These are phyloP conservation scores for Draba incana DNA, from an alignment of 345 rosid genomes.

Conservation along the genomic window DNA sequence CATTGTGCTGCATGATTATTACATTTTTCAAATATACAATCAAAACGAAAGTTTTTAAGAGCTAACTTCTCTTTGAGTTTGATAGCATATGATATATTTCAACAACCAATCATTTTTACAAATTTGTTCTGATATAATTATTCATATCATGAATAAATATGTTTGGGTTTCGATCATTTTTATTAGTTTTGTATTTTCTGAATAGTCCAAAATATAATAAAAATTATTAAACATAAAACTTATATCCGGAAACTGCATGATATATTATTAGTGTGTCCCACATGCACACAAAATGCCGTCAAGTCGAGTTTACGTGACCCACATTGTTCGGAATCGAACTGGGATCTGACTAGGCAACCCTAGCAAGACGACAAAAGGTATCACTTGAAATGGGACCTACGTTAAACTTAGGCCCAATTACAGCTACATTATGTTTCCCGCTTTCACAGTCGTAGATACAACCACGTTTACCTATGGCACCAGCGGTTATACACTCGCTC, in stretches of 20 bases:
- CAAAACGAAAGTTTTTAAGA: too few species aligned
- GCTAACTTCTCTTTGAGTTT: too few species aligned
- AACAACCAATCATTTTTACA: too few species aligned
- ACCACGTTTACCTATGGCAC: constrained; percentile 31
- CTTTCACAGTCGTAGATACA: neutral
- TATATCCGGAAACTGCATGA: constrained; percentile 26
- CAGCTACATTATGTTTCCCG: neutral
- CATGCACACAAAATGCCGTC: constrained; percentile 1
- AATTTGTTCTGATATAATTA: too few species aligned
- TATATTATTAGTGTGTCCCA: constrained; percentile 16
- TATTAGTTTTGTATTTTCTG: too few species aligned
- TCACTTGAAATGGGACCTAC: constrained; percentile 6
- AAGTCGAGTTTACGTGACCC: constrained; percentile 25
- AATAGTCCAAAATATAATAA: too few species aligned
- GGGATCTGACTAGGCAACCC: constrained; percentile 37
- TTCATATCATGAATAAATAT: too few species aligned
- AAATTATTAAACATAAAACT: neutral
- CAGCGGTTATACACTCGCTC: constrained; percentile 15
- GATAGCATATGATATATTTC: too few species aligned
- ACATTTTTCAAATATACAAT: constrained; percentile 17
- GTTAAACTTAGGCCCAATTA: constrained; percentile 18
- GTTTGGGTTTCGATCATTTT: too few species aligned
- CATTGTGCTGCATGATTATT: constrained; percentile 27
- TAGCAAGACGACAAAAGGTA: constrained; percentile 35
- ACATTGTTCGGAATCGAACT: constrained; percentile 29